A percentile compares a stretch with the other conserved stretches of the same genome.
These are phyloP conservation scores for Apiotrichum laibachii DNA, from an alignment of 1,284 basidiomycete species.

Conservation along the genomic window DNA sequence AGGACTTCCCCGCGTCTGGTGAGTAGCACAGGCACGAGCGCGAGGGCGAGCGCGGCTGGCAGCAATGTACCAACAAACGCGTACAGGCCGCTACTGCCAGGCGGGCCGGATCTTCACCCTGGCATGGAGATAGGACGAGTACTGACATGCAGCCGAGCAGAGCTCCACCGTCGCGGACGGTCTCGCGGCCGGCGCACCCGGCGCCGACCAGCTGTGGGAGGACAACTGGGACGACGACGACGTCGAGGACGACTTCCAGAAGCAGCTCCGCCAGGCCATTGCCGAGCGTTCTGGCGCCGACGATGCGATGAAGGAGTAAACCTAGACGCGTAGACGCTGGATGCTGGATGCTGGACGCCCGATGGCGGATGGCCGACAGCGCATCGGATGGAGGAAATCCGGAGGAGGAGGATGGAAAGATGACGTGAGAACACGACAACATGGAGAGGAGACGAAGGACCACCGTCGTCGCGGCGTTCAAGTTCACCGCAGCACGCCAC, in stretches of 20 bases:
- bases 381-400: not conserved
- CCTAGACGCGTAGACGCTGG: not conserved
- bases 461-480: no score
- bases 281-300: slow-evolving; percentile 41
- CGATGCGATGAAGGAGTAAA: slow-evolving; percentile 47
- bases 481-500: not conserved
- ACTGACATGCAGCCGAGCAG: slow-evolving; percentile 24
- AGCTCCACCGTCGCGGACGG: slow-evolving; percentile 41
- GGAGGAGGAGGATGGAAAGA: no score
- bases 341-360: not conserved
- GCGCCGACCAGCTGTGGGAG: slow-evolving; percentile 75
- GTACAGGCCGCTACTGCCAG: no score
- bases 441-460: no score
- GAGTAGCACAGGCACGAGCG: not conserved
- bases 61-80: no score
- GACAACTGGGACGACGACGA: slow-evolving; percentile 99
- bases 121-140: no score
- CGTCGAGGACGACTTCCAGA: slow-evolving; percentile 94
- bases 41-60: no score
- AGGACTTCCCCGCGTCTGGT: slow-evolving; percentile 9
- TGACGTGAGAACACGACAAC: no score
- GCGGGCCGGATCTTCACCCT: no score
- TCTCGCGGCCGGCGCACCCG: slow-evolving; percentile 28
- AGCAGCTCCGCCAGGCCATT: slow-evolving; percentile 66
- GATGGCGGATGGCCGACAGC: no score